Evolutionary conservation across 2,329 filamentous ascomycete species (phyloP).

Genomic region (Coniochaeta sp.): DNA sequence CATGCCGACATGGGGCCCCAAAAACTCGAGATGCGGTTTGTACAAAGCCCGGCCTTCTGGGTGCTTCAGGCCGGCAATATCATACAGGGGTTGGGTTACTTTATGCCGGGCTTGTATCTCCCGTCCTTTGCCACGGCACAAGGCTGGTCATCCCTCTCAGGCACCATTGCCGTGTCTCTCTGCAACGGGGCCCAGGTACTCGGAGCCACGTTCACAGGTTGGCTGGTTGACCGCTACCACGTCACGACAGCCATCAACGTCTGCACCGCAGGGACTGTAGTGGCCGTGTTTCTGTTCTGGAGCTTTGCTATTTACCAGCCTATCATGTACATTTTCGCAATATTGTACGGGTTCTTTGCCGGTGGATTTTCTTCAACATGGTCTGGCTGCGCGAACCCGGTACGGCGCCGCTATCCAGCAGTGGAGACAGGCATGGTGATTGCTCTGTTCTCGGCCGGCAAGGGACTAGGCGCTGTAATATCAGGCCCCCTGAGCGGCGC

Average conservation of each 20-base stretch:
- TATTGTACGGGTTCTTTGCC: conserved; percentile 47
- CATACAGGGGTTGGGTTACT: conserved; percentile 42
- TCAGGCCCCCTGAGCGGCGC: conserved; percentile 10
- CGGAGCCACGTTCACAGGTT: conserved; percentile 32
- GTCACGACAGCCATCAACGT: conserved; percentile 33
- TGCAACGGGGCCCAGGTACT: conserved; percentile 36
- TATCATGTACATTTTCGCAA: conserved; percentile 37
- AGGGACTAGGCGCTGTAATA: conserved; percentile 29
- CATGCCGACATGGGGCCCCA: conserved; percentile 15
- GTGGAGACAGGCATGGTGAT: conserved; percentile 44
- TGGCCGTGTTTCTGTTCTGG: conserved; percentile 43
- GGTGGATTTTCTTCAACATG: conserved; percentile 40
- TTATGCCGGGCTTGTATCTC: conserved; percentile 43
- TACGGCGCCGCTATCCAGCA: conserved; percentile 34
- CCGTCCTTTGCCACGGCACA: conserved; percentile 35
- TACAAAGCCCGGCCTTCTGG: conserved; percentile 11
- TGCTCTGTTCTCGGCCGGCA: conserved; percentile 40
- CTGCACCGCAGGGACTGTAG: conserved; percentile 35
- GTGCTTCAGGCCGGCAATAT: conserved; percentile 35
- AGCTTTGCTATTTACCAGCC: conserved; percentile 34
- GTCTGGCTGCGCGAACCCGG: conserved; percentile 42
- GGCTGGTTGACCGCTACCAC: conserved; percentile 31
- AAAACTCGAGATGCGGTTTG: conserved; percentile 9
- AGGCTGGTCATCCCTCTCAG: conserved; percentile 27
- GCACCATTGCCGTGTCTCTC: conserved; percentile 31